These are phyloP conservation scores for Diaporthe capsici DNA, from an alignment of 2,329 filamentous ascomycete genomes.

Conservation along the genomic window DNA sequence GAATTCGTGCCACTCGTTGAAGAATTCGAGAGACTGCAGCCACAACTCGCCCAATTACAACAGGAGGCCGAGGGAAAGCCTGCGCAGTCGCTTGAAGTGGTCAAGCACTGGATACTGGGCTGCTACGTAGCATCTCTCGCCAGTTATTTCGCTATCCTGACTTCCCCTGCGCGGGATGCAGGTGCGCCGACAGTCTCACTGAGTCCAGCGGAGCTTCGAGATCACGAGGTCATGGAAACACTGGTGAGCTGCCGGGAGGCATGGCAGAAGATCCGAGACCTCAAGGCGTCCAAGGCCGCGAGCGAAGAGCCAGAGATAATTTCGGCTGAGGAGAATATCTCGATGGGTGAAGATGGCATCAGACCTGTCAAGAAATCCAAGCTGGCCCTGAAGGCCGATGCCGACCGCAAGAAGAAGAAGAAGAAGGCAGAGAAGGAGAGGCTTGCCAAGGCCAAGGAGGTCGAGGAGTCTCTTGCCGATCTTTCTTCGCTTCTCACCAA, in stretches of 20 bases:
- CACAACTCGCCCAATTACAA: conserved; percentile 71
- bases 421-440: conserved; percentile 56
- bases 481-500: conserved; percentile 74
- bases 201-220: conserved; percentile 83
- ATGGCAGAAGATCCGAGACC: conserved; percentile 81
- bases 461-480: conserved; percentile 79
- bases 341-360: conserved; percentile 48
- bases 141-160: conserved; percentile 96
- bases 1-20: conserved; percentile 90
- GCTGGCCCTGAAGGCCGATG: conserved; percentile 41
- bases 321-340: conserved; percentile 48
- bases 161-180: conserved; percentile 78
- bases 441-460: conserved; percentile 63
- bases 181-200: conserved; percentile 70
- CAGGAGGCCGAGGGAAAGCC: conserved; percentile 68
- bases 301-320: conserved; percentile 45
- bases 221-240: conserved; percentile 92
- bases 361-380: conserved; percentile 53
- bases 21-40: conserved; percentile 82
- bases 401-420: conserved; percentile 52
- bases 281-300: conserved; percentile 64
- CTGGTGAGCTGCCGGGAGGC: conserved; percentile 84
- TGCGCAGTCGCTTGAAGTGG: conserved; percentile 69
- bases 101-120: conserved; percentile 85
- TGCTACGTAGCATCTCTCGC: conserved; percentile 89